phyloP scores from a whole-genome alignment of 2,329 filamentous ascomycete genomes.

The Penicillium occitanis region DNA sequence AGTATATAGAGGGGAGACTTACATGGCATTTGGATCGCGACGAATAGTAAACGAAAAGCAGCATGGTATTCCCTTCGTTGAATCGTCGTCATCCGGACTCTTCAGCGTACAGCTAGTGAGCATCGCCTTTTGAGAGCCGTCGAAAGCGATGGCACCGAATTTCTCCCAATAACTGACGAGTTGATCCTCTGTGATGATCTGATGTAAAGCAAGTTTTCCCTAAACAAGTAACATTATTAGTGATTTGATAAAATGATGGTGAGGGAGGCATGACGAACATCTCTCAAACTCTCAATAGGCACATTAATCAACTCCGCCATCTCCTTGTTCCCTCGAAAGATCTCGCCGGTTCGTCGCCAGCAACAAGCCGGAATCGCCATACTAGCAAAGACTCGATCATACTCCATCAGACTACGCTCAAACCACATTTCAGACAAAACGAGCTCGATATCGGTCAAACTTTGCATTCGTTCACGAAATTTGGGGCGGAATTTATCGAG shows the following conservation, averaged over 20 bases:
- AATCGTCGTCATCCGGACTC: conserved; percentile 68
- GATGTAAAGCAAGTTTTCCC: conserved; percentile 93
- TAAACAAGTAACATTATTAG: conserved; percentile 38
- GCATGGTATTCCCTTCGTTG: conserved; percentile 76
- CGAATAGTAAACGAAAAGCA: conserved; percentile 98
- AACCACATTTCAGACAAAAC: conserved; percentile 99
- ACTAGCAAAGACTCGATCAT: conserved; percentile 95
- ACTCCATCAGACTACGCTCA: conserved; percentile 92
- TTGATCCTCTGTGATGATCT: conserved; percentile 92
- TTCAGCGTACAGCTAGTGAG: conserved; percentile 91
- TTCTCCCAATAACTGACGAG: conserved; percentile 99
- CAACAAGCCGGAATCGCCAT: conserved; percentile 99
- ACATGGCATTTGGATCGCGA: conserved; percentile 95
- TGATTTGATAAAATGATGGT: neutral
- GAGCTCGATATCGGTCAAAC: conserved; percentile 87
- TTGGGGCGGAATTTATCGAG: conserved; percentile 92
- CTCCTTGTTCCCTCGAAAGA: conserved; percentile 95
- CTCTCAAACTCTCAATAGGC: conserved; percentile 83
- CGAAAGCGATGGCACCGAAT: conserved; percentile 96
- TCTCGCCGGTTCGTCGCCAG: conserved; percentile 95
- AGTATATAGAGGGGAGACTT: conserved; percentile 44
- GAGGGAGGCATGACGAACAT: conserved; percentile 60
- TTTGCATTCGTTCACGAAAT: conserved; percentile 92
- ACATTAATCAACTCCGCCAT: conserved; percentile 97
- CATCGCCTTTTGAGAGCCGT: conserved; percentile 88